phyloP scores from a whole-genome alignment of 78 protist genomes.

The Dictyostelium purpureum region DNA sequence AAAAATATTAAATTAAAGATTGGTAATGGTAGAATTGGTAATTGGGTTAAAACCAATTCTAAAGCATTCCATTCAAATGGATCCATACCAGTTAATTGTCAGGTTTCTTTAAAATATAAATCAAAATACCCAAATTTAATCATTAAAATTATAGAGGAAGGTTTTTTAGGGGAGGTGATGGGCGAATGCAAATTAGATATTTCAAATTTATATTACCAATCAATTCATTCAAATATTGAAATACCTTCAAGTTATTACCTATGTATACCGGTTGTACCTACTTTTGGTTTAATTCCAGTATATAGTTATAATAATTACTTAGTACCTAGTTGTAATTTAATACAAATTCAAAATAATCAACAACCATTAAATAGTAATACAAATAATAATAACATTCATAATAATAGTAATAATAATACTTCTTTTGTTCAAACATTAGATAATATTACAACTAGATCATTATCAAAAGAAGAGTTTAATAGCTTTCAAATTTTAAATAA shows the following conservation, averaged over 20 bases:
- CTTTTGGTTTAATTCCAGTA: background rate
- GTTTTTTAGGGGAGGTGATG: constrained; percentile 29
- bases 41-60: constrained; percentile 49
- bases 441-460: background rate
- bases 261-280: background rate
- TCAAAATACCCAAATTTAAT: constrained; percentile 28
- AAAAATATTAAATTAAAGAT: constrained; percentile 38
- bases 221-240: background rate
- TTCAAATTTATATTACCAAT: background rate
- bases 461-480: background rate
- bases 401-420: background rate
- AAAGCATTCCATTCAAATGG: background rate
- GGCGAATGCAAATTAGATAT: constrained; percentile 57
- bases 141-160: constrained; percentile 35
- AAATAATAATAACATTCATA: background rate
- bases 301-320: no score
- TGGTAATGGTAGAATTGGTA: constrained; percentile 58
- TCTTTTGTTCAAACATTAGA: background rate
- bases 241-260: background rate
- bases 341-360: background rate
- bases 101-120: constrained; percentile 15
- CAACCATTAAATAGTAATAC: background rate
- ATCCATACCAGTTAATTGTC: background rate
- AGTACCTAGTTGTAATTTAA: no score
- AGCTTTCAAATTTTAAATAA: background rate